Evolutionary conservation across 495 filamentous ascomycete species (phyloP), one percentile per base, ranked within the genome.

Genomic region (Tuber borchii): DNA sequence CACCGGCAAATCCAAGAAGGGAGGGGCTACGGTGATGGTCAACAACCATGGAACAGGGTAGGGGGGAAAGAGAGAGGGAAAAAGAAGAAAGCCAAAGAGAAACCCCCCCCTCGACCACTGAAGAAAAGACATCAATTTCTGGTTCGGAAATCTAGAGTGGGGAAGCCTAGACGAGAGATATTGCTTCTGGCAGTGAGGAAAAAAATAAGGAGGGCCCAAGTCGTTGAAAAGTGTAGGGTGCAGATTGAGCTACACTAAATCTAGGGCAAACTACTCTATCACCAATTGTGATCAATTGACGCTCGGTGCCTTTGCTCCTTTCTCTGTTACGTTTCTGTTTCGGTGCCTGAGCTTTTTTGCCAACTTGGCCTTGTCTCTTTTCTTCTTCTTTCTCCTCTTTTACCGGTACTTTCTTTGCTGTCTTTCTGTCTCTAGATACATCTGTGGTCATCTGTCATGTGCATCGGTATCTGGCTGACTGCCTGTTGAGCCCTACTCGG

Each of bases 271-370:
- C 73, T 71, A 71, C 70, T 77, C 73, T 75, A 73, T 79, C 76
- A 79, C 73, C 72, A 79, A 79, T 79, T 79, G 76, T 79, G 78
- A 79, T 79, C 78, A 75, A 75, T 79, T 77, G 77, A 71, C 78
- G 78, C 78, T 79, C 78, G 78, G 78, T 79, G 78, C 78, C 76
- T 75, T 79, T 79, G 76, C 78, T 79, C 77, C 78, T 79, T 76
- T 75, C 76, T 79, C 78, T 79, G 78, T 79, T 79, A 79, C 77
- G 78, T 79, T 79, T 79, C 78, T 79, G 78, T 79, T 79, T 79
- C 78, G 78, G 77, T 79, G 70, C 77, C 76, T 65, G 56, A 65
- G 56, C 56, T 65, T 1, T 34, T 31, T 31, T 34, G 26, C 56
- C 61, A 76, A 69, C 71, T 76, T 74, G 75, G 75, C 75, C 77